Percentiles rank a stretch among this genome's conserved stretches.
phyloP scores from a whole-genome alignment of 495 filamentous ascomycete species.

The Podospora pseudocomata region DNA sequence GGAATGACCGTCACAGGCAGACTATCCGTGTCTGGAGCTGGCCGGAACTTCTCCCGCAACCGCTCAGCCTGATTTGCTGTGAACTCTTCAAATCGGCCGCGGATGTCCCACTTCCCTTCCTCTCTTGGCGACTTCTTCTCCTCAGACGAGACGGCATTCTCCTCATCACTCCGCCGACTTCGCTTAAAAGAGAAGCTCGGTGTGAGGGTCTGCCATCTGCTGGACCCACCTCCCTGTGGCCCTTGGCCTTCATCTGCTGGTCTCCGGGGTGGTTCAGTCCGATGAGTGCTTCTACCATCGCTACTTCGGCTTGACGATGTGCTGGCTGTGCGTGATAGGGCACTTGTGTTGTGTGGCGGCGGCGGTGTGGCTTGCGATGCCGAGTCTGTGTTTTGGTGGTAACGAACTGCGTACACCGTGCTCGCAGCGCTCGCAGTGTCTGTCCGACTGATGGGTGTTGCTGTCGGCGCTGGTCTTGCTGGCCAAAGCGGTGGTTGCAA shows the following conservation, averaged over 20 bases:
- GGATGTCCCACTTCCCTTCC: conserved; percentile 41
- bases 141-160: conserved; percentile 6
- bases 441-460: conserved; percentile 71
- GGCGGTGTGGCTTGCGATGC: conserved; percentile 46
- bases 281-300: conserved; percentile 16
- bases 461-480: conserved; percentile 59
- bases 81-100: conserved; percentile 44
- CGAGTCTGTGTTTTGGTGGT: conserved; percentile 71
- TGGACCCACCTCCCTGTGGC: neutral
- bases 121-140: neutral
- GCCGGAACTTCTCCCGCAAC: conserved; percentile 42
- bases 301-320: conserved; percentile 28
- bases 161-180: conserved; percentile 23
- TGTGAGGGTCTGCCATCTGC: conserved; percentile 30
- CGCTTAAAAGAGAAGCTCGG: conserved; percentile 22
- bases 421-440: conserved; percentile 68
- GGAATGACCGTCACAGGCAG: conserved; percentile 50
- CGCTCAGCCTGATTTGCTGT: conserved; percentile 47
- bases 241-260: neutral
- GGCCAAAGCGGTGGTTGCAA: conserved; percentile 50
- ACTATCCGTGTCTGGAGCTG: conserved; percentile 46
- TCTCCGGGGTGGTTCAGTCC: neutral
- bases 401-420: conserved; percentile 80
- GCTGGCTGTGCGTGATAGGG: conserved; percentile 35
- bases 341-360: conserved; percentile 29